These are phyloP conservation scores for Penicillium glabrum DNA, from an alignment of 2,329 filamentous ascomycete genomes.

Conservation along the genomic window DNA sequence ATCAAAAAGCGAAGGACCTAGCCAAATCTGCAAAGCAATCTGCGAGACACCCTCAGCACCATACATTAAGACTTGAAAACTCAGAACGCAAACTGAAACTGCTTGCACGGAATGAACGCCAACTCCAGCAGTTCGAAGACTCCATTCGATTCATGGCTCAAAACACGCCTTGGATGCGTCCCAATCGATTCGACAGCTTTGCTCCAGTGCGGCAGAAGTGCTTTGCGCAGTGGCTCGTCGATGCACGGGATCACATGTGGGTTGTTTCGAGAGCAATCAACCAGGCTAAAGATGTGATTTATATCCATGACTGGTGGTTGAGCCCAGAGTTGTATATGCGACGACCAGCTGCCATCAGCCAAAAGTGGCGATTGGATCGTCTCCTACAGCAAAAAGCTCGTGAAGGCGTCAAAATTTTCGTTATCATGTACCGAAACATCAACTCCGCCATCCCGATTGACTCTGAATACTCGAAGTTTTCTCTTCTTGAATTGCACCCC, in stretches of 20 bases:
- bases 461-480: slow-evolving; percentile 97
- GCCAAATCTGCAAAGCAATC: slow-evolving; percentile 65
- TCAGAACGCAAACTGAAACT: slow-evolving; percentile 90
- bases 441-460: slow-evolving; percentile 97
- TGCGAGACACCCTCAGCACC: slow-evolving; percentile 67
- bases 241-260: slow-evolving; percentile 99
- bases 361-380: slow-evolving; percentile 95
- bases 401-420: slow-evolving; percentile 95
- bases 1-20: slow-evolving; percentile 57
- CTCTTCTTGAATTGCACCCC: slow-evolving; percentile 87
- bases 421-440: slow-evolving; percentile 97
- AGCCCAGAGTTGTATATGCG: slow-evolving; percentile 95
- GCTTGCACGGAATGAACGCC: slow-evolving; percentile 84
- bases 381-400: slow-evolving; percentile 89
- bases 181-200: slow-evolving; percentile 89
- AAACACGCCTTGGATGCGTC: slow-evolving; percentile 77
- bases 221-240: slow-evolving; percentile 94
- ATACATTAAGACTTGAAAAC: slow-evolving; percentile 84
- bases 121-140: slow-evolving; percentile 88
- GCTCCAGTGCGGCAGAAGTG: slow-evolving; percentile 83
- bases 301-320: slow-evolving; percentile 99
- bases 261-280: slow-evolving; percentile 95
- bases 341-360: slow-evolving; percentile 88
- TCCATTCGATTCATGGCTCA: slow-evolving; percentile 84
- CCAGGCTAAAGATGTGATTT: slow-evolving; percentile 96